phyloP scores from a whole-genome alignment of 345 rosid species.

The Pugionium dolabratum region DNA sequence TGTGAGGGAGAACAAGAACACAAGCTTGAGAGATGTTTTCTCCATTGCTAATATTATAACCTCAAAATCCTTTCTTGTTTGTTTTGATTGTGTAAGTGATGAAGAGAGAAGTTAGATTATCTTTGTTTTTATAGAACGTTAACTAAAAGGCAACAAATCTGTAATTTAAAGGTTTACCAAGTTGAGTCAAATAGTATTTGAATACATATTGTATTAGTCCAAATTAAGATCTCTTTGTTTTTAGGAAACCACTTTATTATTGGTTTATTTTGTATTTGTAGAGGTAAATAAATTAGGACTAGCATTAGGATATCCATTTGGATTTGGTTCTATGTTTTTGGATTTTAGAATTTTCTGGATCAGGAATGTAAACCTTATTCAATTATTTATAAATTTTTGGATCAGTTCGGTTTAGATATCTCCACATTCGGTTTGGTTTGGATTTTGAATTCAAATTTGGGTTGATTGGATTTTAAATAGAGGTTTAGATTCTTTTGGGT shows the following conservation, averaged over 20 bases:
- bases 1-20: constrained; percentile 28
- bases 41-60: constrained; percentile 25
- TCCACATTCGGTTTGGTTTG: no score
- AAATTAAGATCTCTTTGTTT: not conserved
- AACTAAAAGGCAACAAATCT: constrained; percentile 3
- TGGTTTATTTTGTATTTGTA: not conserved
- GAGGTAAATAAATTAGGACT: no score
- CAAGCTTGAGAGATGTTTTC: constrained; percentile 30
- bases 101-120: not conserved
- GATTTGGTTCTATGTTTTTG: no score
- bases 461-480: no score
- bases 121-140: constrained; percentile 1
- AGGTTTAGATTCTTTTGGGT: no score
- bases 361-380: no score
- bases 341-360: no score
- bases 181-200: constrained; percentile 9
- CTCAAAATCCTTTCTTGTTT: constrained; percentile 4
- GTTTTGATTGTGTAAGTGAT: constrained; percentile 8
- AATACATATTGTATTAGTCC: not conserved
- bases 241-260: not conserved
- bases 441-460: no score
- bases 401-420: no score
- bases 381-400: no score
- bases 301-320: no score
- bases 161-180: not conserved